These are phyloP conservation scores for Sarocladium kiliense DNA, from an alignment of 2,329 filamentous ascomycete species.

Conservation along the genomic window DNA sequence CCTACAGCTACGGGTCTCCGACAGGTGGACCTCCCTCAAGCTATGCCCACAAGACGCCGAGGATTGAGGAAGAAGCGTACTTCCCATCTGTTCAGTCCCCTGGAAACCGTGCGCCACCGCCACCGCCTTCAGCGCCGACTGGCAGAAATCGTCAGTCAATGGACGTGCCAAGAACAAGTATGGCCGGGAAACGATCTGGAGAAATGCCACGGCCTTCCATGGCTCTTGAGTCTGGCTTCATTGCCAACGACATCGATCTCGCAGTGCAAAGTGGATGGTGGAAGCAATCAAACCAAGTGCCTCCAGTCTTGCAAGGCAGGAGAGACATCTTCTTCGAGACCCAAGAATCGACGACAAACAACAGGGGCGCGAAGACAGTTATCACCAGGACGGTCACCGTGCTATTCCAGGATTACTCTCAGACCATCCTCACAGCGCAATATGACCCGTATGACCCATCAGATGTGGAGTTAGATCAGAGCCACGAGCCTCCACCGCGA, in stretches of 20 bases:
- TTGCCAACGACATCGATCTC: conserved; percentile 83
- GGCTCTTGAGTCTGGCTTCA: conserved; percentile 73
- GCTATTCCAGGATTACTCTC: conserved; percentile 94
- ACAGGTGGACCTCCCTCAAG: conserved; percentile 19
- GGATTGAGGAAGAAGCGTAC: conserved; percentile 41
- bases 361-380: conserved; percentile 63
- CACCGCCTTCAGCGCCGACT: conserved; percentile 23
- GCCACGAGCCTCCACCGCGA: conserved; percentile 78
- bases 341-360: conserved; percentile 68
- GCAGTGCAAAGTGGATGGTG: conserved; percentile 76
- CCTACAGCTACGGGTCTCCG: conserved; percentile 49
- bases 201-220: conserved; percentile 62
- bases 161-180: conserved; percentile 31
- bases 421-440: conserved; percentile 77
- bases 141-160: conserved; percentile 27
- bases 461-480: conserved; percentile 74
- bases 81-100: conserved; percentile 41
- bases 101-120: conserved; percentile 40
- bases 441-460: conserved; percentile 72
- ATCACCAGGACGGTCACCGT: conserved; percentile 79
- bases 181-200: conserved; percentile 56
- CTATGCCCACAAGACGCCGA: conserved; percentile 29
- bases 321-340: conserved; percentile 79
- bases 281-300: conserved; percentile 72
- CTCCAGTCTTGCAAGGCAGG: conserved; percentile 75